These are phyloP conservation scores for Favolaschia claudopus DNA, from an alignment of 768 basidiomycete genomes.

Conservation along the genomic window DNA sequence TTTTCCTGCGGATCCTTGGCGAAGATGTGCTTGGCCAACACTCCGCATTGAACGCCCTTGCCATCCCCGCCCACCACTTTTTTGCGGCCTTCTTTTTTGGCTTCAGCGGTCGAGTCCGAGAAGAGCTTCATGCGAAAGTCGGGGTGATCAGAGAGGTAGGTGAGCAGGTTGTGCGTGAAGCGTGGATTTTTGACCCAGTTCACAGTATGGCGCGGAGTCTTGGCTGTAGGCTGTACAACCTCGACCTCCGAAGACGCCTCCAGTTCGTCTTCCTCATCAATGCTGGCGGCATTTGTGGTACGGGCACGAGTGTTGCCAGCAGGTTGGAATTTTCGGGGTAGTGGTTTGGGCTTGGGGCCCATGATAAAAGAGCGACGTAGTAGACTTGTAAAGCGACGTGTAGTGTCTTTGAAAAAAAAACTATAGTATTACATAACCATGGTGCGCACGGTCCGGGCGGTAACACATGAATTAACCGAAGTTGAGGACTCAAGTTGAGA, in stretches of 20 bases:
- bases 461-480: background rate
- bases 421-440: background rate
- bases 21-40: constrained; percentile 7
- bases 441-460: background rate
- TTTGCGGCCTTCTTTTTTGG: background rate
- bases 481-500: background rate
- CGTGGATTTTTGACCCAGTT: background rate
- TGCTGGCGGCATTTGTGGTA: too few relatives aligned
- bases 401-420: background rate
- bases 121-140: constrained; percentile 6
- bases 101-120: constrained; percentile 4
- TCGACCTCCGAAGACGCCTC: too few relatives aligned
- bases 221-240: too few relatives aligned
- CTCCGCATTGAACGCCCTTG: background rate
- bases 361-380: too few relatives aligned
- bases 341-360: too few relatives aligned
- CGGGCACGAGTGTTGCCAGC: too few relatives aligned
- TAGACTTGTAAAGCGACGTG: too few relatives aligned
- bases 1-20: background rate
- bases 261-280: too few relatives aligned
- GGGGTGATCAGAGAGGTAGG: background rate
- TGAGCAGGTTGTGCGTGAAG: background rate
- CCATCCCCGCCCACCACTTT: background rate
- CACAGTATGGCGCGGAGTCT: background rate
- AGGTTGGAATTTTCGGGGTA: too few relatives aligned